Evolutionary conservation across 305 asterid genomes (phyloP).

Genomic region (Fraxinus greggii): DNA sequence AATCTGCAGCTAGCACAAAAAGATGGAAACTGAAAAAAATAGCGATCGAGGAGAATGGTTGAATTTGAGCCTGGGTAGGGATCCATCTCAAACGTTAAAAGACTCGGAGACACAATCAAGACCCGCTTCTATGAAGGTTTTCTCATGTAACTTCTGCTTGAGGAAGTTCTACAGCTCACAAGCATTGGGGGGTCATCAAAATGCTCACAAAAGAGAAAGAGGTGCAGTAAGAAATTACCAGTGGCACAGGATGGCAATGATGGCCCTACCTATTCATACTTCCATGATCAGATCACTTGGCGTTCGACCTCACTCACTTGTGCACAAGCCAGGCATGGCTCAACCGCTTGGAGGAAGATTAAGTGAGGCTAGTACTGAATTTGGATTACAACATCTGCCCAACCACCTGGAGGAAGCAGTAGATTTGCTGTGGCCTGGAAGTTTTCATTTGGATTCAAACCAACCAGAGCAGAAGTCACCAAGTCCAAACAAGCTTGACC

Average conservation of each 20-base stretch:
- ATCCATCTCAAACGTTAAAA: slow-evolving; percentile 25
- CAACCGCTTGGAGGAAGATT: slow-evolving; percentile 34
- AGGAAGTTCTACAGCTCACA: slow-evolving; percentile 85
- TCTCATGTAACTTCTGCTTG: slow-evolving; percentile 91
- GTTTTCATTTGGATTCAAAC: slow-evolving; percentile 59
- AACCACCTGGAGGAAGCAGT: slow-evolving; percentile 33
- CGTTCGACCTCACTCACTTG: slow-evolving; percentile 64
- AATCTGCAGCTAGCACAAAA: slow-evolving; percentile 6
- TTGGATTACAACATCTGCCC: slow-evolving; percentile 38
- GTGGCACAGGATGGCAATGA: slow-evolving; percentile 54
- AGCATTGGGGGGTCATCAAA: slow-evolving; percentile 94
- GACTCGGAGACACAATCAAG: slow-evolving; percentile 26
- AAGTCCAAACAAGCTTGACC: slow-evolving; percentile 52
- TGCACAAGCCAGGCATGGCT: slow-evolving; percentile 57
- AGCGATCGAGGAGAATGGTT: slow-evolving; percentile 59
- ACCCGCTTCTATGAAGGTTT: slow-evolving; percentile 51
- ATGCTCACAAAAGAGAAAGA: slow-evolving; percentile 90
- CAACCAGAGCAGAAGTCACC: slow-evolving; percentile 47
- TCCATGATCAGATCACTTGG: slow-evolving; percentile 75
- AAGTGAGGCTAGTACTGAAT: slow-evolving; percentile 39
- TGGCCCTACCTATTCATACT: slow-evolving; percentile 43
- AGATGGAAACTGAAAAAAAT: slow-evolving; percentile 51
- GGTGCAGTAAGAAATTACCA: slow-evolving; percentile 69
- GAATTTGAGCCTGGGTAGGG: slow-evolving; percentile 58
- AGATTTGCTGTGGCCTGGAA: slow-evolving; percentile 82